These are phyloP conservation scores for Xanthoceras sorbifolium DNA, from an alignment of 345 rosid genomes.

Conservation along the genomic window DNA sequence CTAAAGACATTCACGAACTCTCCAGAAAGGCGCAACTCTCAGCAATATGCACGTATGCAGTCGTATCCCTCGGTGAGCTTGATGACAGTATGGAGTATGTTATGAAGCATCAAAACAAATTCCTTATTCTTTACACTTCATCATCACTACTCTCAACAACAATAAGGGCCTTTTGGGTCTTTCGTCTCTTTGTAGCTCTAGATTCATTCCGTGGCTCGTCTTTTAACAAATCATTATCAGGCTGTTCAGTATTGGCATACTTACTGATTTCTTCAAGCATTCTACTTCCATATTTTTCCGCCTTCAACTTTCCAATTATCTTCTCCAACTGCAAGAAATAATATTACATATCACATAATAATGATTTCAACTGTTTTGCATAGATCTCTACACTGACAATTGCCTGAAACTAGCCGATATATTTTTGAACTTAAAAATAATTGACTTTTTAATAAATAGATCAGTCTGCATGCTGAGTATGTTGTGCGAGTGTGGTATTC, in stretches of 20 bases:
- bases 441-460: neutral
- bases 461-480: neutral
- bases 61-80: neutral
- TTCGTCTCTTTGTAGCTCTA: conserved; percentile 58
- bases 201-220: conserved; percentile 35
- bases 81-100: neutral
- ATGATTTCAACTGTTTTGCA: neutral
- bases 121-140: conserved; percentile 28
- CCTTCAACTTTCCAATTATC: conserved; percentile 80
- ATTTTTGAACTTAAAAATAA: neutral
- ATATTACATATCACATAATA: neutral
- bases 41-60: neutral
- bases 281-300: conserved; percentile 69
- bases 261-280: conserved; percentile 67
- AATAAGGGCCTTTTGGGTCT: conserved; percentile 51
- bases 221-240: conserved; percentile 20
- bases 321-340: conserved; percentile 68
- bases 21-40: neutral
- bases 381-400: neutral
- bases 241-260: conserved; percentile 27
- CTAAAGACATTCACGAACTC: neutral
- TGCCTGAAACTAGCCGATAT: neutral
- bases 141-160: conserved; percentile 59
- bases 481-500: neutral
- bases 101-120: neutral